Conservation (phyloP, 768 basidiomycete species). For the Amanita pseudoporphyria region DNA sequence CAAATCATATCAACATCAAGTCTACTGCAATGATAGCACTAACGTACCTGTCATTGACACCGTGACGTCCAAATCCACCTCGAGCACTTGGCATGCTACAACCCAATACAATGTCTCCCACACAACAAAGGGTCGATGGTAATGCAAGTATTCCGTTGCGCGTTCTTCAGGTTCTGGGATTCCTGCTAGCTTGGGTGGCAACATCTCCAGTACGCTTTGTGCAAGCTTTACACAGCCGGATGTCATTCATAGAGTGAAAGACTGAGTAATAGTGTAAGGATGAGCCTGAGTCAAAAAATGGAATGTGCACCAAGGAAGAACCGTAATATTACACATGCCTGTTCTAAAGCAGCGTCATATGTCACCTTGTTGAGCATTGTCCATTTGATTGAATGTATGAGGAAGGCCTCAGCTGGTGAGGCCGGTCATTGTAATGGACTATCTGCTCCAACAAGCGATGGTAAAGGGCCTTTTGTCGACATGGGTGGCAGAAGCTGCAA, state of each 20-base stretch:
- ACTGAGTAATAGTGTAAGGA: not conserved
- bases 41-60: slow-evolving; percentile 1
- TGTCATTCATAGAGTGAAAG: slow-evolving; percentile 33
- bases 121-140: slow-evolving; percentile 67
- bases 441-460: slow-evolving; percentile 35
- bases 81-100: slow-evolving; percentile 48
- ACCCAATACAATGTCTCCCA: slow-evolving; percentile 61
- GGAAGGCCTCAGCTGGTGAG: slow-evolving; percentile 46
- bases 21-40: not conserved
- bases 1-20: not conserved
- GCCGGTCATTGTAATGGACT: slow-evolving; percentile 40
- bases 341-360: slow-evolving; percentile 68
- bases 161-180: slow-evolving; percentile 67
- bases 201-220: slow-evolving; percentile 42
- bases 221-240: slow-evolving; percentile 73
- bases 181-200: slow-evolving; percentile 53
- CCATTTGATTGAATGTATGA: slow-evolving; percentile 92
- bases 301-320: slow-evolving; percentile 72
- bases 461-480: slow-evolving; percentile 42
- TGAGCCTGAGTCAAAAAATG: not conserved
- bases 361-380: slow-evolving; percentile 71
- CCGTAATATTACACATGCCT: slow-evolving; percentile 80
- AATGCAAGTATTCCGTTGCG: slow-evolving; percentile 70
- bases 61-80: slow-evolving; percentile 30
- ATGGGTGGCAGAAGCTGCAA: slow-evolving; percentile 37